A percentile compares a stretch with the other conserved stretches of the same genome.
These are phyloP conservation scores for Aspergillus glaucus DNA, from an alignment of 2,329 filamentous ascomycete species.

Conservation along the genomic window DNA sequence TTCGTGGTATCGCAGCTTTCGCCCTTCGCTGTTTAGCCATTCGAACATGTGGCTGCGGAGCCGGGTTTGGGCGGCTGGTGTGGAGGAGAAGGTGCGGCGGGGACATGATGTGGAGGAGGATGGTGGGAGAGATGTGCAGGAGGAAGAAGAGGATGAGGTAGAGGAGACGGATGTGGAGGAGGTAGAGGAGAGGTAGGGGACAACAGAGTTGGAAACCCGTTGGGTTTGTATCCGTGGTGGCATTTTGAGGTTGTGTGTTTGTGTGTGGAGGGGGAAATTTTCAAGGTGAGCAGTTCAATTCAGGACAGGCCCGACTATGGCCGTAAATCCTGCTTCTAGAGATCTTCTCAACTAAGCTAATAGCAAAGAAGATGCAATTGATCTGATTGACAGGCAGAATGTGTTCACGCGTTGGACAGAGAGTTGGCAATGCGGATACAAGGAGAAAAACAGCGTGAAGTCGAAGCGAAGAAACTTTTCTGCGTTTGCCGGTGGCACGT, in stretches of 20 bases:
- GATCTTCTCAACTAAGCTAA: neutral
- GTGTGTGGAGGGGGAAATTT: conserved; percentile 2
- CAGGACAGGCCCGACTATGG: neutral
- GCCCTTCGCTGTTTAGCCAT: conserved; percentile 47
- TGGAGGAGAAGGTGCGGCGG: conserved; percentile 29
- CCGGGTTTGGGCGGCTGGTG: conserved; percentile 37
- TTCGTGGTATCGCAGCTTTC: conserved; percentile 23
- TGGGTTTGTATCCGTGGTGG: conserved; percentile 35
- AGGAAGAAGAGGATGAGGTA: conserved; percentile 6
- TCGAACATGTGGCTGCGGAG: conserved; percentile 51
- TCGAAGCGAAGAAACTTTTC: conserved; percentile 27
- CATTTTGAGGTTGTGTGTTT: conserved; percentile 20
- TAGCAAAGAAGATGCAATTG: conserved; percentile 10
- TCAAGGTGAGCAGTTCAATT: too few species aligned
- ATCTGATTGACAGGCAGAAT: neutral
- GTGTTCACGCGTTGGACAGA: conserved; percentile 2
- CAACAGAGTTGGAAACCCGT: conserved; percentile 27
- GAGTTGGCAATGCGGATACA: conserved; percentile 5
- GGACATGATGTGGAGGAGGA: conserved; percentile 12
- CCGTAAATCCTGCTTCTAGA: neutral
- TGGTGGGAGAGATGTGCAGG: conserved; percentile 8
- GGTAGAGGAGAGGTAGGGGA: conserved; percentile 26
- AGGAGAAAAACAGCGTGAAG: conserved; percentile 4
- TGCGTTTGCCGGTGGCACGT: conserved; percentile 11
- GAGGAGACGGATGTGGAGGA: conserved; percentile 17